Evolutionary conservation across 345 rosid species (phyloP), one percentile per base, ranked within the genome.

Genomic region (Arabidopsis arenosa): DNA sequence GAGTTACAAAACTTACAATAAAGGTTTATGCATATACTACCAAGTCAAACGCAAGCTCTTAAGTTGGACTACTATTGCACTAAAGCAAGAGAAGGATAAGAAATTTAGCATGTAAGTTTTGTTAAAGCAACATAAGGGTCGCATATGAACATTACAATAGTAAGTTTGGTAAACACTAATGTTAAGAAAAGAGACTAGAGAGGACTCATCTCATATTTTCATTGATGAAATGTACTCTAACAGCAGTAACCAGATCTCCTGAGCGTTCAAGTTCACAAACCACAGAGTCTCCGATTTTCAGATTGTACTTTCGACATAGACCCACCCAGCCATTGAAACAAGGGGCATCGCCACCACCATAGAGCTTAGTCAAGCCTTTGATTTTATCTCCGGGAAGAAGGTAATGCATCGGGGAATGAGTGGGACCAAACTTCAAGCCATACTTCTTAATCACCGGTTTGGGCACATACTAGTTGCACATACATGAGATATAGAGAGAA

Each of bases 201-300:
- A 54, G 40, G 59, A 26, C 52, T 56, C 21, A 3, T 67, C 68
- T 48, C 61, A 6, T 64, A 15, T 57, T 43, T 41, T 5, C 1
- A 13, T 63, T 28, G 9, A 13, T 3, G 4, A 69, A 35, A 26
- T 69, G 80, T 7, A 76, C 6, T 54, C 80, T 33, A 15, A 76
- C 61, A 47, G 71, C 72, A 0, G 61, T 18, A 0, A 77, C 80
- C 2, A 77, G 6, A 37, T 47, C 76, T 11, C 30, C 17, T 32
- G 71, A 44, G 60, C 18, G 58, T 55, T 70, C 75, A 12, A 76
- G 58, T 10, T 76, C 80, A 28, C 66, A 76, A 13, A 76, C 66
- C 9, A 76, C 47, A 44, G 1, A 2, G 70, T 70, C 75, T n/a
- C 66, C 75, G 1, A 2, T 11, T 15, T 75, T 70, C 41, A 70